Evolutionary conservation across 2,329 filamentous ascomycete species (phyloP), one percentile per base, ranked within the genome.

Genomic region (Exophiala sp.): DNA sequence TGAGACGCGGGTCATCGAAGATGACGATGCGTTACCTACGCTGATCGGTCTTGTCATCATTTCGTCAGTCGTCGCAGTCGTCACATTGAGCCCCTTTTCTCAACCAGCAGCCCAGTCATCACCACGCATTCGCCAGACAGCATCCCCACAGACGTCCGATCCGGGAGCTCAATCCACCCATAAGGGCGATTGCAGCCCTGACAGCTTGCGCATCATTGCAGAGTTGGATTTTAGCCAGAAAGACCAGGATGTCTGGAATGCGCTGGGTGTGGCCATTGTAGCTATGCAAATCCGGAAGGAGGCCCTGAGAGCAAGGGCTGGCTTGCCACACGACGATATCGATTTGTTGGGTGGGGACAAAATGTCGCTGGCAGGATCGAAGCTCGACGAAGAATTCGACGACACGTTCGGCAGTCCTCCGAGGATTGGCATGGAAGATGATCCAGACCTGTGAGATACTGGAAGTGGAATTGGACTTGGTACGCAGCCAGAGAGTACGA

Each of bases 231-330:
- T 82, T 51, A 72, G 71, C 3, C 73, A 80, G 40, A 65, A 67
- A 7, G 74, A 74, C 1, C 78, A 79, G 55, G 82, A 84, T 63
- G 80, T 84, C 1, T 85, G 82, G 82, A 83, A 82, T 62, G 73
- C 77, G 3, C 68, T 84, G 3, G 79, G 80, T 0, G 60, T 84
- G 46, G 78, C 81, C 0, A 80, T 84, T 53, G 68, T 80, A 5
- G 70, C 81, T 9, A 73, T 80, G 57, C 76, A 81, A 63, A 74
- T 77, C 49, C 73, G 80, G 4, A 76, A 78, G 54, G 59, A 58
- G 42, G 55, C 56, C 12, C 35, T 57, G 8, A 58, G 58, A 42
- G 55, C 45, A 18, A 57, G 54, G 34, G 24, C 14, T 9, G 44
- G 42, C n/a, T 24, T 50, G 21, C 34, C 40, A 3, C 11, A 44